Evolutionary conservation across 495 filamentous ascomycete species (phyloP).

Genomic region (Talaromyces thailandensis): DNA sequence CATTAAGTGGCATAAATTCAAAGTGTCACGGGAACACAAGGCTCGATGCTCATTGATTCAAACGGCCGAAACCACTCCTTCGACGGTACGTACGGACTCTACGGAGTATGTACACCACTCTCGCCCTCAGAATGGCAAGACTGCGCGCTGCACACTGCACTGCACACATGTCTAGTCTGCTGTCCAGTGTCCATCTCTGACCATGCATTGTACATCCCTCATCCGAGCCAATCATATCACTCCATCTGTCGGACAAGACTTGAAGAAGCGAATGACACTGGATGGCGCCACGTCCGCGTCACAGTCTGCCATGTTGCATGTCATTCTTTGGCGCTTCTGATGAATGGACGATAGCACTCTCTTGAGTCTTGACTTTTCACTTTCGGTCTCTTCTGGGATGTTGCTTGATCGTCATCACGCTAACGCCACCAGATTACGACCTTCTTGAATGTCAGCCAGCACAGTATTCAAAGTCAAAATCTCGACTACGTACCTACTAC

Average conservation of each 20-base stretch:
- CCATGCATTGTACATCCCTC: background rate
- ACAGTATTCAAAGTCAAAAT: conserved; percentile 11
- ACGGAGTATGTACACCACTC: background rate
- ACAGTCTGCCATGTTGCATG: background rate
- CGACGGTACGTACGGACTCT: background rate
- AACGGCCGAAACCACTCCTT: background rate
- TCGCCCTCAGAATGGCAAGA: too few species aligned
- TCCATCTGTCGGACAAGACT: background rate
- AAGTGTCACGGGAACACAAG: conserved; percentile 1
- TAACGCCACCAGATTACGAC: background rate
- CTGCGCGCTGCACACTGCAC: background rate
- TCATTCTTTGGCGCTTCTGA: background rate
- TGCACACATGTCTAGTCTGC: background rate
- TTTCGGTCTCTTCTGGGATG: background rate
- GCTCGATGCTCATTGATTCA: background rate
- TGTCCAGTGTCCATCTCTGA: background rate
- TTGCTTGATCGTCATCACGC: background rate
- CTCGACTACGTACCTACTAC: too few species aligned
- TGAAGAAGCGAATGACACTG: background rate
- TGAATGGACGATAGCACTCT: background rate
- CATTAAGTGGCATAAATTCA: background rate
- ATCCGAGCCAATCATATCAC: background rate
- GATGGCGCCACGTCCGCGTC: conserved; percentile 1
- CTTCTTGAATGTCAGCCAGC: background rate
- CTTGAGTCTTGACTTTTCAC: background rate